Conservation (phyloP, 2,329 filamentous ascomycete species). For the Verticillium zaregamsianum region DNA sequence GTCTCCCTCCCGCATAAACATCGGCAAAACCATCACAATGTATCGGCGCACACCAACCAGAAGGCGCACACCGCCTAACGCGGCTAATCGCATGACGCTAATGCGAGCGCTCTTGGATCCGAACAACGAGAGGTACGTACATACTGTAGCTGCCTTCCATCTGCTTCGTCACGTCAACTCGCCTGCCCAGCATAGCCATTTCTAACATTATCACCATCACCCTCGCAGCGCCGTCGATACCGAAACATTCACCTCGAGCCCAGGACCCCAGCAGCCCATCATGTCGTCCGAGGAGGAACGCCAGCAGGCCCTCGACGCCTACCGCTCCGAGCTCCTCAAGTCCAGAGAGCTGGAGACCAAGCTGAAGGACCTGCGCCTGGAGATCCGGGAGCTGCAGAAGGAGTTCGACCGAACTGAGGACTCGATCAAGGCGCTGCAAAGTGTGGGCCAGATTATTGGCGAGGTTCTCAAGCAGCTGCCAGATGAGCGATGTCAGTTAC, state of each 20-base stretch:
- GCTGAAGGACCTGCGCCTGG: slow-evolving; percentile 86
- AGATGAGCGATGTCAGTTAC: slow-evolving; percentile 86
- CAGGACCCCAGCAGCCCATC: slow-evolving; percentile 14
- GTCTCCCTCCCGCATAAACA: not conserved
- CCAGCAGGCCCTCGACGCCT: slow-evolving; percentile 69
- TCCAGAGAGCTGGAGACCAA: slow-evolving; percentile 99
- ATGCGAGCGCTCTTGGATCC: not conserved
- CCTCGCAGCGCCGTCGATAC: not conserved
- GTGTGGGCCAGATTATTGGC: slow-evolving; percentile 98
- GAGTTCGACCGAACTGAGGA: slow-evolving; percentile 97
- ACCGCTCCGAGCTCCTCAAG: slow-evolving; percentile 81
- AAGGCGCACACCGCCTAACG: not conserved
- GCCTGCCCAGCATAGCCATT: not conserved
- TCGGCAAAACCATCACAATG: not conserved
- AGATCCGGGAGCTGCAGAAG: slow-evolving; percentile 92
- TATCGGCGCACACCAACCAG: not conserved
- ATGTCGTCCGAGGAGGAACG: slow-evolving; percentile 56
- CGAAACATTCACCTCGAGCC: slow-evolving; percentile 2
- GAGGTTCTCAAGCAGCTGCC: slow-evolving; percentile 98
- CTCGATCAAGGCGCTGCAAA: slow-evolving; percentile 98
- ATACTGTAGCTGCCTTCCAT: slow-evolving; percentile 1
- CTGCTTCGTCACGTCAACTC: not conserved
- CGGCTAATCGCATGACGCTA: not conserved
- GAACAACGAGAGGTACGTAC: slow-evolving; percentile 4
- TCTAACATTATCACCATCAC: not conserved